Conservation (phyloP, 768 basidiomycete genomes). For the Rhizopogon vesiculosus region DNA sequence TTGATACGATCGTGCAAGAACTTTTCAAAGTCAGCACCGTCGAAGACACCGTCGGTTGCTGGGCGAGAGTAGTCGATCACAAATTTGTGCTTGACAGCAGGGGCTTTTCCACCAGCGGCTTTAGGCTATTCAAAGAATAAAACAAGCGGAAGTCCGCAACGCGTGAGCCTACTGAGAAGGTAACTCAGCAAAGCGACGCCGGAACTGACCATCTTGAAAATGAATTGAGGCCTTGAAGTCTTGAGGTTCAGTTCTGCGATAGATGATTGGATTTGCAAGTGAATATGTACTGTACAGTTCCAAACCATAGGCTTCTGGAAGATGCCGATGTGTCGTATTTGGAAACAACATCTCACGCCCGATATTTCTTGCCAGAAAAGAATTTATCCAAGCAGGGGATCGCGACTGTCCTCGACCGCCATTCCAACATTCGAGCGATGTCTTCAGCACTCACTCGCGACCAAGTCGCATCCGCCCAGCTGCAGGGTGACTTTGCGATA, state of each 20-base stretch:
- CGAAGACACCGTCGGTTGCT: slow-evolving; percentile 58
- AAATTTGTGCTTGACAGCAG: slow-evolving; percentile 69
- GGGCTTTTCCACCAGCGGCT: slow-evolving; percentile 46
- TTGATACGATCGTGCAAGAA: slow-evolving; percentile 93
- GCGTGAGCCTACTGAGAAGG: slow-evolving; percentile 89
- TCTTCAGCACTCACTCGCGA: slow-evolving; percentile 45
- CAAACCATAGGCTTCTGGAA: slow-evolving; percentile 11
- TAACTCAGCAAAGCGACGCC: slow-evolving; percentile 84
- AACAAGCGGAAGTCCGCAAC: slow-evolving; percentile 29
- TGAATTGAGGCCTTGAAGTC: slow-evolving; percentile 23
- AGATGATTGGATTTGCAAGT: slow-evolving; percentile 15
- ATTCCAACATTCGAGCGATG: background rate
- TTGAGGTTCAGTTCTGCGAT: slow-evolving; percentile 5
- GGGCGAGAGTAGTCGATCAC: slow-evolving; percentile 84
- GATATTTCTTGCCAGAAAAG: slow-evolving; percentile 13
- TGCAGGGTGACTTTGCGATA: slow-evolving; percentile 73
- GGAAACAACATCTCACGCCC: slow-evolving; percentile 8
- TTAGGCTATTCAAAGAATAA: slow-evolving; percentile 46
- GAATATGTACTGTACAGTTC: slow-evolving; percentile 49
- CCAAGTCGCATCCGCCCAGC: slow-evolving; percentile 71
- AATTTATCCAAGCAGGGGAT: background rate
- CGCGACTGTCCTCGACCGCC: background rate
- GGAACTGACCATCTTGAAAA: slow-evolving; percentile 67
- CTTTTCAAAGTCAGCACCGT: slow-evolving; percentile 72
- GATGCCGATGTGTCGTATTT: slow-evolving; percentile 1